Evolutionary conservation across 768 basidiomycete genomes (phyloP), one percentile per base, ranked within the genome.

Genomic region (Fistulinella prunicolor): DNA sequence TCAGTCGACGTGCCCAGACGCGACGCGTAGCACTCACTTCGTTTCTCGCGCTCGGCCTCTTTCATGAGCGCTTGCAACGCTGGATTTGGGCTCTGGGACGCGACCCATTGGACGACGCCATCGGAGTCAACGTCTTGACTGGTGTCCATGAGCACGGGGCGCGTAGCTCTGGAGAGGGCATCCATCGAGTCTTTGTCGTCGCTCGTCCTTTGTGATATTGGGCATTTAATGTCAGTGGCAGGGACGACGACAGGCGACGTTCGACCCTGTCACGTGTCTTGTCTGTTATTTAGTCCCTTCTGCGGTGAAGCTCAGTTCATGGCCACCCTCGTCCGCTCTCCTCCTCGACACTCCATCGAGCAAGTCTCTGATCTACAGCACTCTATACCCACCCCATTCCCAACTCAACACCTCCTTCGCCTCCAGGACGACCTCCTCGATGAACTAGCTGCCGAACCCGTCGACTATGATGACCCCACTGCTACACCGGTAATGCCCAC

Each of bases 311-410:
- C 10, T n/a, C 17, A 4, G 5, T 34, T 12, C 44, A 65, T 65
- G 64, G 65, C 64, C 17, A 67, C 64, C 43, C 65, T 67, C 41
- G 43, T 53, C n/a, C 64, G 57, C 36, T 34, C 38, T 10, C 40
- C 50, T 21, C 22, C 19, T n/a, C 6, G 13, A 10, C 10, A 7
- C 42, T 30, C 1, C 16, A 24, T 36, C 5, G 44, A 60, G 10
- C 35, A 46, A 24, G 42, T 41, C 2, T 9, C 30, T 5, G 29
- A 45, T 23, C 38, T 62, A 23, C 61, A 32, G 4, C 19, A 28
- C 1, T 39, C 19, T 9, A 46, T 64, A 8, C 63, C 63, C 23
- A 19, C 60, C 1, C 64, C 64, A 0, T 65, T 65, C 22, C 64
- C 63, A 1, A 32, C 48, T 0, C 50, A 63, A 0, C 47, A 29